Percentiles rank a stretch among this genome's conserved stretches.
These are phyloP conservation scores for Dendrocalamus latiflorus DNA, from an alignment of 202 grass and related monocot genomes.

Conservation along the genomic window DNA sequence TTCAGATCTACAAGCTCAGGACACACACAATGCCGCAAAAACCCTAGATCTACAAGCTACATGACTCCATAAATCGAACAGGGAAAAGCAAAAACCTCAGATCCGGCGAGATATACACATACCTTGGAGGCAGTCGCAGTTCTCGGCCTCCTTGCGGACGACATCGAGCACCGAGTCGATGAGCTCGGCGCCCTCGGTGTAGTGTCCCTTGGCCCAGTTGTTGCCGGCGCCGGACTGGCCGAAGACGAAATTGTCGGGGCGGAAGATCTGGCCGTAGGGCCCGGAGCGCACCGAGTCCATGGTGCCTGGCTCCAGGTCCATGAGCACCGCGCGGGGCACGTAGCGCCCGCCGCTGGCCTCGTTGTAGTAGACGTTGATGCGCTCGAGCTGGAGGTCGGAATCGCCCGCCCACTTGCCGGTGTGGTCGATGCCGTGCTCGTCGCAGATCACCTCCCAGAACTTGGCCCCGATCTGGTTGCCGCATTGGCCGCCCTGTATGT, in stretches of 20 bases:
- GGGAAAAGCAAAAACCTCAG: neutral
- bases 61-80: neutral
- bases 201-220: conserved; percentile 90
- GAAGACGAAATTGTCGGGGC: conserved; percentile 88
- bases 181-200: conserved; percentile 90
- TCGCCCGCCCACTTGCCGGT: conserved; percentile 85
- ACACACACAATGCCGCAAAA: neutral
- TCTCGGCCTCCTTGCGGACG: conserved; percentile 94
- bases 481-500: conserved; percentile 92
- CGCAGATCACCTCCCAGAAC: conserved; percentile 99
- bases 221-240: conserved; percentile 79
- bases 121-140: conserved; percentile 93
- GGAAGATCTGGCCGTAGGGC: conserved; percentile 88
- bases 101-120: neutral
- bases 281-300: conserved; percentile 85
- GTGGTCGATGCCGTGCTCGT: conserved; percentile 90
- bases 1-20: conserved; percentile 31
- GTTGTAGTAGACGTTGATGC: conserved; percentile 97
- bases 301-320: conserved; percentile 91
- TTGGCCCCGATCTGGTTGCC: conserved; percentile 98
- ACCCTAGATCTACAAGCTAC: neutral
- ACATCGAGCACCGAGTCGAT: conserved; percentile 89
- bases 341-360: conserved; percentile 66
- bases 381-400: conserved; percentile 75
- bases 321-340: conserved; percentile 72